phyloP scores from a whole-genome alignment of 73 alveolate species.

The Symbiodinium pilosum region DNA sequence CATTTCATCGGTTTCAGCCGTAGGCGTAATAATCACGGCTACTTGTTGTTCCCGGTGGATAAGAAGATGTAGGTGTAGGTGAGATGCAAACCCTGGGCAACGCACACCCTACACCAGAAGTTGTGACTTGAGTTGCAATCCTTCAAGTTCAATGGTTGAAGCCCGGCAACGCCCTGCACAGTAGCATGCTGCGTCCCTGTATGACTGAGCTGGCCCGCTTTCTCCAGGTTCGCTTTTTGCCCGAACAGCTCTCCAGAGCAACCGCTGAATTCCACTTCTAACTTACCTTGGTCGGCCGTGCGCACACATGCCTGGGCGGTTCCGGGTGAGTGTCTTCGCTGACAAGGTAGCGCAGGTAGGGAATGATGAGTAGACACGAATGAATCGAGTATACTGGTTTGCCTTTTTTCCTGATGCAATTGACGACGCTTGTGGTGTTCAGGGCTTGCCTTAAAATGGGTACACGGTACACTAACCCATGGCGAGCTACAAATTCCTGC shows the following conservation, averaged over 20 bases:
- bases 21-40: neutral
- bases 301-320: conserved; percentile 28
- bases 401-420: no score
- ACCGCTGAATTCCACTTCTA: neutral
- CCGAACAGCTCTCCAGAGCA: neutral
- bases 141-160: neutral
- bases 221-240: conserved; percentile 29
- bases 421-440: neutral
- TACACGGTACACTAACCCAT: neutral
- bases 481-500: neutral
- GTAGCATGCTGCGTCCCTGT: no score
- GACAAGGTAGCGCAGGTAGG: neutral
- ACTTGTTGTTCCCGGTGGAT: neutral
- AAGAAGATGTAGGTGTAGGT: neutral
- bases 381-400: no score
- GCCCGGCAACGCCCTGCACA: neutral
- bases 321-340: neutral
- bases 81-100: neutral
- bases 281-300: conserved; percentile 6
- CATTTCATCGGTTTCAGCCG: neutral
- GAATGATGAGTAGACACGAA: no score
- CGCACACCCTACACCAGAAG: neutral
- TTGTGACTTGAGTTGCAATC: neutral
- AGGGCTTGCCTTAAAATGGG: neutral
- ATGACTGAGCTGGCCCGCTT: no score